Base-by-base conservation (phyloP, 306 rosid species). In the Cercis canadensis region DNA sequence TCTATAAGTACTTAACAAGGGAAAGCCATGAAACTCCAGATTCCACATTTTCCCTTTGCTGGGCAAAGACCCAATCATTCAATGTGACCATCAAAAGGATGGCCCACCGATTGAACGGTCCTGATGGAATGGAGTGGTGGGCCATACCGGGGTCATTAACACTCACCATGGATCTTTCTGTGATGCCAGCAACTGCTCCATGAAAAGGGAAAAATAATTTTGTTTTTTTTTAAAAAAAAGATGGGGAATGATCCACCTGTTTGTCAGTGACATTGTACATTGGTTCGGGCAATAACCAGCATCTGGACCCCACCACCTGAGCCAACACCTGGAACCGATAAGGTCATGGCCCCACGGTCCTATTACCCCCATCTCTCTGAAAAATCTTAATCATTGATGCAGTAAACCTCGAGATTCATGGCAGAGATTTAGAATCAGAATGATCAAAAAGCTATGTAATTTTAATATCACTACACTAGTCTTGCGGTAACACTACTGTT, bases 241-340 rank as follows among this genome's bases (percentile, higher is more conserved):
- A 78, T 69, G 83, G 80, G 83, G 90, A 90, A 90, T 92, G 97
- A 90, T 92, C 96, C 98, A 92, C 98, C 98, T 88, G 98, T 88
- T 89, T 87, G 96, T 92, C 96, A 92, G 95, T 87, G 92, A 86
- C 87, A 79, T 87, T 78, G 92, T 84, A 87, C 85, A 87, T 75
- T 84, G 96, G 96, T 86, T 86, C 36, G 81, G 90, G 83, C 86
- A 84, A 87, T 74, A 78, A 83, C 82, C 90, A 80, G 82, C 85
- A 88, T 1, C 60, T 6, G 46, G 90, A 72, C 65, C 96, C 97
- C 77, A 69, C 87, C 87, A 87, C 96, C 89, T 83, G 97, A 83
- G 79, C 79, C 87, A 82, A 88, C 96, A 88, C 97, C 97, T 88
- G 96, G 96, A 86, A 81, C 89, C 86, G 96, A 92, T 92, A 92